Base-by-base conservation (phyloP, 148 eudicot species). In the Diospyros lotus region DNA sequence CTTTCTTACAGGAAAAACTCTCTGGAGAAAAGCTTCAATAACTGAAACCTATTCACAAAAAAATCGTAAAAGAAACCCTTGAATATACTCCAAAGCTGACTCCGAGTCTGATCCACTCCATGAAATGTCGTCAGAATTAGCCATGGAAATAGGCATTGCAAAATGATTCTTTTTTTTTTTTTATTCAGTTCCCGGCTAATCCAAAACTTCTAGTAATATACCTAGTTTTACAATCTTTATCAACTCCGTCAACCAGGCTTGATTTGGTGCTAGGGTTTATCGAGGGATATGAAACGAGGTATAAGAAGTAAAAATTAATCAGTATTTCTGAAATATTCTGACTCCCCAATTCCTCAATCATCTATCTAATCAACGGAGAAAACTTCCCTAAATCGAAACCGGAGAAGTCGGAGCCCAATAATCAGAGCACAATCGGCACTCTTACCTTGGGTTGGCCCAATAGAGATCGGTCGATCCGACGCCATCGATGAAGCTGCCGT, bases 371-470 rank as follows among this genome's bases (percentile, higher is more conserved):
- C 5, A 28, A 14, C 1, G 43, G 13, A 45, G 28, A 28, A 28
- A 28, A 28, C 28, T 28, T 28, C 0, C 28, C 28, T 28, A 28
- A 28, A 68, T 40, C 15, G 8, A 68, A 17, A 56, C 1, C 9
- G 11, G 7, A 6, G 13, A 41, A 13, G 4, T 0, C 2, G 9
- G 4, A 3, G 14, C 10, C 1, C 40, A 6, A 1, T 18, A 9
- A 56, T 12, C 5, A 1, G 51, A 1, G 11, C 9, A 59, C 0
- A 75, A 40, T 2, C 4, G 6, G 3, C 2, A 14, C 17, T 14
- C 12, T 11, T 64, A 88, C 91, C 86, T 77, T 48, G 82, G 86
- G 75, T 78, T 67, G 69, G 76, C 79, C 86, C 89, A 88, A 73
- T 76, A 74, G 76, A 90, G 86, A 74, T 84, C 82, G 61, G 87